phyloP scores from a whole-genome alignment of 352 stramenopile species.

The Phytopythium vexans region DNA sequence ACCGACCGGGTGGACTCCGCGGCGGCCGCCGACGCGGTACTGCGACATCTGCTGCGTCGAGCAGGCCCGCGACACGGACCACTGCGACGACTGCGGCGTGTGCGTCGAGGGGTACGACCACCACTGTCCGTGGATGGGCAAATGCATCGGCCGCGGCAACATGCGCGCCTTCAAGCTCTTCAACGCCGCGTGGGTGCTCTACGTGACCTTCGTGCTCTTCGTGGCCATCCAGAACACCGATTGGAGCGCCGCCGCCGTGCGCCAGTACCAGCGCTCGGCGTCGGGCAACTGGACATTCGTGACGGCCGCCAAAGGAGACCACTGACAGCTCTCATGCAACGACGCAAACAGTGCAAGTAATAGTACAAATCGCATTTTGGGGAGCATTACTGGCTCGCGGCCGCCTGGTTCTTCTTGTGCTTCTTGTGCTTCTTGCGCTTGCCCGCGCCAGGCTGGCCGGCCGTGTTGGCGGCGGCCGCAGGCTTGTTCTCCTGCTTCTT shows the following conservation, averaged over 20 bases:
- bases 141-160: slow-evolving; percentile 91
- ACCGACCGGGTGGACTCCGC: slow-evolving; percentile 6
- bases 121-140: slow-evolving; percentile 94
- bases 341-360: too few relatives aligned
- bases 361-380: background rate
- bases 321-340: too few relatives aligned
- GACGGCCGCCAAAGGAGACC: slow-evolving; percentile 4
- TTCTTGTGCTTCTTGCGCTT: slow-evolving; percentile 70
- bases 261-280: slow-evolving; percentile 29
- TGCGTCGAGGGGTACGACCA: slow-evolving; percentile 89
- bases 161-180: slow-evolving; percentile 90
- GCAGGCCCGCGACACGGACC: slow-evolving; percentile 62
- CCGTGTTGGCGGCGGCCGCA: slow-evolving; percentile 10
- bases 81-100: slow-evolving; percentile 93
- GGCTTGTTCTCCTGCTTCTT: slow-evolving; percentile 33
- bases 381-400: slow-evolving; percentile 2
- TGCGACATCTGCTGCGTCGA: slow-evolving; percentile 71
- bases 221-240: slow-evolving; percentile 56
- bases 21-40: slow-evolving; percentile 25
- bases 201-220: slow-evolving; percentile 76
- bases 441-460: slow-evolving; percentile 11
- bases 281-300: slow-evolving; percentile 21
- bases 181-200: slow-evolving; percentile 77
- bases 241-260: slow-evolving; percentile 33
- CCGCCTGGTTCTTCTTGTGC: slow-evolving; percentile 33